phyloP scores from a whole-genome alignment of 805 yeast species.

The Pichia occidentalis region DNA sequence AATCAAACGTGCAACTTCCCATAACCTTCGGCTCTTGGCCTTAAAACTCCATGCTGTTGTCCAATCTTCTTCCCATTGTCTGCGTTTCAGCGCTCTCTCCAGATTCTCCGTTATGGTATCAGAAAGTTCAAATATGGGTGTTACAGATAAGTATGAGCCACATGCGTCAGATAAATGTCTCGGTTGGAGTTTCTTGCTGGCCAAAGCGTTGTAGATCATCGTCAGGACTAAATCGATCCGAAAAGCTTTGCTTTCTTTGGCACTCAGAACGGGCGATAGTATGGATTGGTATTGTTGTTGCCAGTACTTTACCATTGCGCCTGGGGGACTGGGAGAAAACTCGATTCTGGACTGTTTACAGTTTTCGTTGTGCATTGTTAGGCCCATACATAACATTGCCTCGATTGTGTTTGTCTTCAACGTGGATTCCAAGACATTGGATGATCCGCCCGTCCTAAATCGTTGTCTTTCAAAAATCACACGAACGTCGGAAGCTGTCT shows the following conservation, averaged over 20 bases:
- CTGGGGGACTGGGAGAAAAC: constrained; percentile 9
- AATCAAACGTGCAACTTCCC: constrained; percentile 22
- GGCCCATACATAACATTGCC: constrained; percentile 33
- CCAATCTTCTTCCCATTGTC: constrained; percentile 6
- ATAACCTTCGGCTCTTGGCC: constrained; percentile 21
- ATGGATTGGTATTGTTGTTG: not conserved
- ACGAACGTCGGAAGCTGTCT: no score
- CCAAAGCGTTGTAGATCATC: constrained; percentile 5
- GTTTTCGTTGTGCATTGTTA: constrained; percentile 9
- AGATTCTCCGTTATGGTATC: not conserved
- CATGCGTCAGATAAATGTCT: not conserved
- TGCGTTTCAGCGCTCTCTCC: not conserved
- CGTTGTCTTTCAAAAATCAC: constrained; percentile 53
- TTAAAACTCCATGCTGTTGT: constrained; percentile 12
- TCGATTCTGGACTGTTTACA: not conserved
- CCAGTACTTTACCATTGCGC: constrained; percentile 30
- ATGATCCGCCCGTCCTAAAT: constrained; percentile 41
- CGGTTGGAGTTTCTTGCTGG: not conserved
- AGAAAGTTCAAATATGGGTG: constrained; percentile 1
- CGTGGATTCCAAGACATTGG: constrained; percentile 43
- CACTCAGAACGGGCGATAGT: not conserved
- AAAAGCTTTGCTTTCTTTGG: constrained; percentile 8
- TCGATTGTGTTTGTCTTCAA: constrained; percentile 50
- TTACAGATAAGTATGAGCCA: no score
- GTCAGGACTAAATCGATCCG: constrained; percentile 10